These are phyloP conservation scores for Aeschynomene evenia DNA, from an alignment of 306 rosid genomes.

Conservation along the genomic window DNA sequence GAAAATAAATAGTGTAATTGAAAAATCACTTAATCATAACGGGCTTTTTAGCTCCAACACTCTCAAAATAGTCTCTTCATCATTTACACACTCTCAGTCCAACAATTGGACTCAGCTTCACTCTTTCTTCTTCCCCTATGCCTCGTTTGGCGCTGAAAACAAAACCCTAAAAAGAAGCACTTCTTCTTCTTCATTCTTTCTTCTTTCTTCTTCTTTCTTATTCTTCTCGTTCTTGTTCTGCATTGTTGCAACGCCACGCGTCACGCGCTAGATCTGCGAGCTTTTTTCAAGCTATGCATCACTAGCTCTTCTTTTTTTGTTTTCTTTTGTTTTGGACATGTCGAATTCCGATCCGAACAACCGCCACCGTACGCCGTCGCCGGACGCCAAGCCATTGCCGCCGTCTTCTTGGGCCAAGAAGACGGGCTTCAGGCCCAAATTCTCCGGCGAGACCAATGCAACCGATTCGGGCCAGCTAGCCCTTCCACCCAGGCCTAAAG, in stretches of 20 bases:
- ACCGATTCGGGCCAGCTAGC: slow-evolving; percentile 59
- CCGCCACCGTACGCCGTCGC: slow-evolving; percentile 29
- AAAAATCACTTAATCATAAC: neutral
- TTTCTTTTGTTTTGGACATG: too few relatives aligned
- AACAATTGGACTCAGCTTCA: neutral
- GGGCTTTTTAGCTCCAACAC: neutral
- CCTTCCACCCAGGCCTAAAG: slow-evolving; percentile 42
- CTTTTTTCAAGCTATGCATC: slow-evolving; percentile 6
- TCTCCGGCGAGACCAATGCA: slow-evolving; percentile 88
- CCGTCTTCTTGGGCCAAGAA: slow-evolving; percentile 94
- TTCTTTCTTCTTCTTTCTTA: too few relatives aligned
- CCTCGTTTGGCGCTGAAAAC: neutral
- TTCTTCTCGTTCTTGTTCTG: neutral
- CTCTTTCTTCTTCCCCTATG: neutral
- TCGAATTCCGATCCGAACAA: slow-evolving; percentile 23
- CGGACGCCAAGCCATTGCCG: slow-evolving; percentile 53
- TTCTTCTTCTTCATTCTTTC: slow-evolving; percentile 9
- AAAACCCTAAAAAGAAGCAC: neutral
- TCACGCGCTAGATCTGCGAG: slow-evolving; percentile 19
- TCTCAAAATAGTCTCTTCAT: neutral
- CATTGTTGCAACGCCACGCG: slow-evolving; percentile 11
- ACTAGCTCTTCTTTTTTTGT: neutral
- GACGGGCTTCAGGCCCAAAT: slow-evolving; percentile 87
- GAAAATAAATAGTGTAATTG: too few relatives aligned
- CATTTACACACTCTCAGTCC: neutral